A percentile compares a stretch with the other conserved stretches of the same genome.
Conservation (phyloP, 345 rosid genomes). For the Citrus inodora region DNA sequence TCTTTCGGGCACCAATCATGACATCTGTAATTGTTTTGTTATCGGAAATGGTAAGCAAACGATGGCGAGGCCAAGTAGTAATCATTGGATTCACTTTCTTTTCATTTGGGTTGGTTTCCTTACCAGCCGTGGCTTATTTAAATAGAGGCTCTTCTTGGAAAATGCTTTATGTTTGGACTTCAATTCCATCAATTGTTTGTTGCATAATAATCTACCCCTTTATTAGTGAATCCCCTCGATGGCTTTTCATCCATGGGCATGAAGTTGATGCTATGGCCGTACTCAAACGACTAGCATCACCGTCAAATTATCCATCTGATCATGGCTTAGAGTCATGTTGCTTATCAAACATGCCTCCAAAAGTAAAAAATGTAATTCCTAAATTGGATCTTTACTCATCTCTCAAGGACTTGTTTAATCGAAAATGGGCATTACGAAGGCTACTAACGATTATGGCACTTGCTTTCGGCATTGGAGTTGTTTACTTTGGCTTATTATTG, state of each 20-base stretch:
- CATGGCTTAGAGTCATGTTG: neutral
- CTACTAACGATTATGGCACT: constrained; percentile 23
- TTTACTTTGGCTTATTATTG: constrained; percentile 42
- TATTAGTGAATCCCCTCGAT: constrained; percentile 49
- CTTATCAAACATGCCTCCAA: neutral
- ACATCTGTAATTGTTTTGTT: constrained; percentile 31
- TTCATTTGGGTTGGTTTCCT: constrained; percentile 44
- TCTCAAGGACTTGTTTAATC: constrained; percentile 14
- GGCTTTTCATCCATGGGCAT: constrained; percentile 46
- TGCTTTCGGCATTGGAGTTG: constrained; percentile 42
- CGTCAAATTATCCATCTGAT: neutral
- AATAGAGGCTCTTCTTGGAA: constrained; percentile 31
- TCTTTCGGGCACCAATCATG: neutral
- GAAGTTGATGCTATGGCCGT: constrained; percentile 30
- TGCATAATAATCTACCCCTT: constrained; percentile 25
- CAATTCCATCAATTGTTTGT: constrained; percentile 31
- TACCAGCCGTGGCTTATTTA: constrained; percentile 29
- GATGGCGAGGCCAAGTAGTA: constrained; percentile 41
- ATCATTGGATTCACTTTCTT: constrained; percentile 43
- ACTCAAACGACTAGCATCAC: constrained; percentile 11
- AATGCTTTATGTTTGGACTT: constrained; percentile 36
- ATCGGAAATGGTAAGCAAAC: constrained; percentile 36
- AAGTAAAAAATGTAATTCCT: neutral
- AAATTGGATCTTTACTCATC: constrained; percentile 13
- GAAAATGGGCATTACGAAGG: constrained; percentile 21